Percentiles rank a stretch among this genome's conserved stretches.
These are phyloP conservation scores for Aureobasidium pullulans DNA, from an alignment of 2,329 filamentous ascomycete genomes.

Conservation along the genomic window DNA sequence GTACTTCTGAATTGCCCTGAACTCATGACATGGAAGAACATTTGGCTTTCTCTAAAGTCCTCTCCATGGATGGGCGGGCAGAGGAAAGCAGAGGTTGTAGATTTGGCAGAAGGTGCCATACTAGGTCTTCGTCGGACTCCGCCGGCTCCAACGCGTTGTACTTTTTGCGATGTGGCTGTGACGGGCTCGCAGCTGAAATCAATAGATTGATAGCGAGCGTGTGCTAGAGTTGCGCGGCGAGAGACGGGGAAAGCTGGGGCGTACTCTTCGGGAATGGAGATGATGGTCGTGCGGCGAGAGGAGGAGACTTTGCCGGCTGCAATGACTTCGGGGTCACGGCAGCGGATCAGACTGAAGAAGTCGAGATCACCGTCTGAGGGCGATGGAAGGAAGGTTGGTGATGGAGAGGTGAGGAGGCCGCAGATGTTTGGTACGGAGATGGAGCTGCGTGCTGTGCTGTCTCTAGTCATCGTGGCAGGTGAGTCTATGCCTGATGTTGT, in stretches of 20 bases:
- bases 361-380: background rate
- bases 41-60: background rate
- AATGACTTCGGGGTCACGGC: background rate
- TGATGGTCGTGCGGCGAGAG: background rate
- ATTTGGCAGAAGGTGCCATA: conserved; percentile 3
- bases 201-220: background rate
- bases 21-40: conserved; percentile 11
- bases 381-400: background rate
- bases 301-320: background rate
- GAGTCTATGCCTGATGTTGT: background rate
- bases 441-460: background rate
- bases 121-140: background rate
- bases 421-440: background rate
- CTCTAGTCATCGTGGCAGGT: background rate
- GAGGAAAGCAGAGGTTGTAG: conserved; percentile 1
- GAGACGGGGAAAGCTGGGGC: background rate
- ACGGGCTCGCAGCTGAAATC: background rate
- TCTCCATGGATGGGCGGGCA: background rate
- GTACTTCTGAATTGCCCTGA: conserved; percentile 4
- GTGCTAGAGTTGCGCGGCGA: background rate
- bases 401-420: background rate
- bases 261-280: background rate
- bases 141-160: background rate
- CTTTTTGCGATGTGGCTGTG: background rate
- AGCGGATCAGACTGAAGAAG: conserved; percentile 1